These are phyloP conservation scores for Phytophthora citricola DNA, from an alignment of 352 stramenopile species.

Conservation along the genomic window DNA sequence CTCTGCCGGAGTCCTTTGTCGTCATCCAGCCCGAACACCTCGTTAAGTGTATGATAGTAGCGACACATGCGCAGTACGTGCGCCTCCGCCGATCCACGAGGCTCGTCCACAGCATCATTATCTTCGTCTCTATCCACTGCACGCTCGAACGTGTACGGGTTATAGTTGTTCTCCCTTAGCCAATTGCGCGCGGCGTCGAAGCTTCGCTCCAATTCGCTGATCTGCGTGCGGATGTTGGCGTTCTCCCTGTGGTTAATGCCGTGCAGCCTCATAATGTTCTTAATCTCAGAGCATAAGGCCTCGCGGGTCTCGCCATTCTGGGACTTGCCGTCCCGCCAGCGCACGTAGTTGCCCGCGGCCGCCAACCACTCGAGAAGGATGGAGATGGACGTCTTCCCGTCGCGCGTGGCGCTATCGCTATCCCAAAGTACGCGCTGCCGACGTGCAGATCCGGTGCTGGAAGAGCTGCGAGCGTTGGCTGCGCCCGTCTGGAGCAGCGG, in stretches of 20 bases:
- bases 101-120: background rate
- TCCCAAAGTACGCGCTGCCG: conserved; percentile 83
- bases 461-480: background rate
- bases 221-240: conserved; percentile 83
- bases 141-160: conserved; percentile 32
- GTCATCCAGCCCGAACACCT: conserved; percentile 53
- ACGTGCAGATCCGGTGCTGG: conserved; percentile 15
- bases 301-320: conserved; percentile 76
- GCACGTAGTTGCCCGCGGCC: conserved; percentile 65
- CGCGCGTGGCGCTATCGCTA: conserved; percentile 65
- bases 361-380: conserved; percentile 76
- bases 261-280: conserved; percentile 60
- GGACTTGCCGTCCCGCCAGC: conserved; percentile 71
- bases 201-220: conserved; percentile 75
- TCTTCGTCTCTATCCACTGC: conserved; percentile 24
- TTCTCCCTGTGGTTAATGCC: conserved; percentile 78
- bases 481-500: background rate
- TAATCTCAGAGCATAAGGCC: conserved; percentile 78
- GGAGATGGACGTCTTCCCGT: conserved; percentile 77
- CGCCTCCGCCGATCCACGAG: conserved; percentile 41
- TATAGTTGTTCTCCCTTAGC: conserved; percentile 55
- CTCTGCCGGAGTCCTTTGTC: conserved; percentile 35
- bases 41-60: conserved; percentile 76
- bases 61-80: conserved; percentile 69
- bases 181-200: conserved; percentile 63